Conservation (phyloP, 2,329 filamentous ascomycete genomes). For the Diaporthe destruens region DNA sequence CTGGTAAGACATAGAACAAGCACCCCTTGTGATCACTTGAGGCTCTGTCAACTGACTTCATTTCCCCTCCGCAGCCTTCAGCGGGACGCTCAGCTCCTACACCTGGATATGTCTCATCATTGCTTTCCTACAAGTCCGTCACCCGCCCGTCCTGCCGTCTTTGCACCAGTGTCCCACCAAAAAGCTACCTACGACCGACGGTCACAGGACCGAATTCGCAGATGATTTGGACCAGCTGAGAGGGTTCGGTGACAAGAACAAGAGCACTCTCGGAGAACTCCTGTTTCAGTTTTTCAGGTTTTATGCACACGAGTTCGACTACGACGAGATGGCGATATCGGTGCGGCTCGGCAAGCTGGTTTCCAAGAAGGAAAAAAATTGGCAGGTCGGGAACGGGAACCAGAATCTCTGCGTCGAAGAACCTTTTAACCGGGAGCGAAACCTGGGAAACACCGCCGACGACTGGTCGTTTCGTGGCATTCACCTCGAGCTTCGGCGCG, state of each 20-base stretch:
- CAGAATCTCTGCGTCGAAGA: constrained; percentile 95
- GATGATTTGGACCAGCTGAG: constrained; percentile 83
- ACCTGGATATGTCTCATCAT: constrained; percentile 99
- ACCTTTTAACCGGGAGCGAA: constrained; percentile 90
- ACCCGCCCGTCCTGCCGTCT: constrained; percentile 85
- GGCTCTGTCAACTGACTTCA: constrained; percentile 25
- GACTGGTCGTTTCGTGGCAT: constrained; percentile 94
- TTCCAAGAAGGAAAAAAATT: constrained; percentile 87
- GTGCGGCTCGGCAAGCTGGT: constrained; percentile 84
- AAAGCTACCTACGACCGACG: constrained; percentile 72
- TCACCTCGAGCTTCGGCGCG: constrained; percentile 88
- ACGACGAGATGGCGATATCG: constrained; percentile 85
- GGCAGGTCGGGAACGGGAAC: constrained; percentile 82
- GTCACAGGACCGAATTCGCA: constrained; percentile 81
- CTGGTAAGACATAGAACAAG: constrained; percentile 74
- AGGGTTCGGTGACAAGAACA: constrained; percentile 83
- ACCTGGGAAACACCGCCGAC: constrained; percentile 95
- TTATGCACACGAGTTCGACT: constrained; percentile 94
- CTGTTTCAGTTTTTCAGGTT: constrained; percentile 96
- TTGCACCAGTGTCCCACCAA: constrained; percentile 81
- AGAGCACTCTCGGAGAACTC: constrained; percentile 85
- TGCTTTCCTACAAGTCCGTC: constrained; percentile 90
- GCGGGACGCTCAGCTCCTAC: constrained; percentile 95
- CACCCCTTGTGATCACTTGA: background rate
- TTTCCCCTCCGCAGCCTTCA: constrained; percentile 72